Base-by-base conservation (phyloP, 106 monocot species). In the Xerophyta viscosa region DNA sequence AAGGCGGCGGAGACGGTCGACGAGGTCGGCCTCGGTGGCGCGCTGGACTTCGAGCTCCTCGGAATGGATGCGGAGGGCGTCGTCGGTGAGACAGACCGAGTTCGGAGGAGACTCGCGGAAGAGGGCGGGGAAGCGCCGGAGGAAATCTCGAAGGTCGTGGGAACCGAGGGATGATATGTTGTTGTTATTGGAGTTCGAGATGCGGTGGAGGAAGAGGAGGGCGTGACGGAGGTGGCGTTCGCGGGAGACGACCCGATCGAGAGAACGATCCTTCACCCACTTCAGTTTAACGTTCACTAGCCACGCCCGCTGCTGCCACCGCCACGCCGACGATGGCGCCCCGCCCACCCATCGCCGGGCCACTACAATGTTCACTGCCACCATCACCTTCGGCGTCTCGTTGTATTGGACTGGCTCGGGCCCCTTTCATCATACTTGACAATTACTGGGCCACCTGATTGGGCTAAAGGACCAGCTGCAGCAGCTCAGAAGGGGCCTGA, bases 241-340 rank as follows among this genome's bases (percentile, higher is more conserved):
- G 15, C 92, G 60, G 63, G 79, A 33, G 22, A 93, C 87, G 15
- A 58, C 77, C 31, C 39, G 52, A 52, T 93, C 92, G 23, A 87
- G 87, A 11, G 57, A 15, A 0, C 68, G 77, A 61, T 87, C 92
- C 37, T 74, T 75, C 25, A 68, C 68, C 80, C 76, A 80, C 26
- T 80, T 83, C 24, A 77, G 54, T 57, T 67, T 80, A n/a, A 73
- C 68, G 64, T 90, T 90, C 50, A 90, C 89, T 20, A 90, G 54
- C 8, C 64, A 50, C 12, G 73, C 77, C 1, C 81, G 57, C 37
- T 77, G 76, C 21, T 64, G 31, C 46, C 48, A 11, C 8, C 51
- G 27, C 51, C 26, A 29, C 27, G 24, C 6, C 9, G 33, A 10
- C 43, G 27, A 22, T 24, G 36, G 17, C 31, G 54, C 3, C 43